phyloP scores from a whole-genome alignment of 2,329 filamentous ascomycete genomes.

The Dryadomyces quercus-mongolicae region DNA sequence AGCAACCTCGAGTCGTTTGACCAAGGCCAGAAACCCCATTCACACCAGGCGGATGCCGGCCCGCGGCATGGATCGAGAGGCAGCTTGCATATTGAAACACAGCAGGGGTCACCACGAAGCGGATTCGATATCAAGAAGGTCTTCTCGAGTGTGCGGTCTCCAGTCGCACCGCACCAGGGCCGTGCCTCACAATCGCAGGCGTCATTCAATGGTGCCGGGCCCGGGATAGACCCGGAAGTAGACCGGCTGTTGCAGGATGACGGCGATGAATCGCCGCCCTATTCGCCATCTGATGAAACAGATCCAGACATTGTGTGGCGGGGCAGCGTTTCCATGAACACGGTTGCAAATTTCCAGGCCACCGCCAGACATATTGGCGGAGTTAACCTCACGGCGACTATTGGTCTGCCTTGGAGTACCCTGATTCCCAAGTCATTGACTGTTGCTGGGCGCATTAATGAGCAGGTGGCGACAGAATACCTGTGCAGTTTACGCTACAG shows the following conservation, averaged over 20 bases:
- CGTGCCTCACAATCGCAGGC: slow-evolving; percentile 35
- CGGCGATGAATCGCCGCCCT: slow-evolving; percentile 66
- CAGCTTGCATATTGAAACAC: slow-evolving; percentile 31
- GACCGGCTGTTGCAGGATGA: slow-evolving; percentile 80
- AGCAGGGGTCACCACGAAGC: slow-evolving; percentile 38
- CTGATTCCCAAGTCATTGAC: slow-evolving; percentile 59
- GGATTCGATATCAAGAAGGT: slow-evolving; percentile 80
- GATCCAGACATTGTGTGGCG: slow-evolving; percentile 69
- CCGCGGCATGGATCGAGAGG: slow-evolving; percentile 12
- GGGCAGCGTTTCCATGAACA: slow-evolving; percentile 64
- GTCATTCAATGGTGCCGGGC: slow-evolving; percentile 31
- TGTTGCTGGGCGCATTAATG: slow-evolving; percentile 69
- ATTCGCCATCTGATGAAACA: slow-evolving; percentile 65
- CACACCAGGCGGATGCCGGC: neutral
- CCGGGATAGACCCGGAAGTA: slow-evolving; percentile 74
- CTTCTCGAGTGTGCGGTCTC: slow-evolving; percentile 72
- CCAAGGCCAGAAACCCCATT: neutral
- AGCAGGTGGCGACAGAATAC: slow-evolving; percentile 78
- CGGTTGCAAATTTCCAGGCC: slow-evolving; percentile 62
- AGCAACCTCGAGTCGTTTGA: slow-evolving; percentile 17
- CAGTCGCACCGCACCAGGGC: slow-evolving; percentile 36
- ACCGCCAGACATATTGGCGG: slow-evolving; percentile 78
- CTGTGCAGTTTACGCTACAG: slow-evolving; percentile 78
- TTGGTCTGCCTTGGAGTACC: slow-evolving; percentile 49
- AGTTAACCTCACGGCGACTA: slow-evolving; percentile 57